These are phyloP conservation scores for Forsythia suspensa DNA, from an alignment of 257 asterid species.

Conservation along the genomic window DNA sequence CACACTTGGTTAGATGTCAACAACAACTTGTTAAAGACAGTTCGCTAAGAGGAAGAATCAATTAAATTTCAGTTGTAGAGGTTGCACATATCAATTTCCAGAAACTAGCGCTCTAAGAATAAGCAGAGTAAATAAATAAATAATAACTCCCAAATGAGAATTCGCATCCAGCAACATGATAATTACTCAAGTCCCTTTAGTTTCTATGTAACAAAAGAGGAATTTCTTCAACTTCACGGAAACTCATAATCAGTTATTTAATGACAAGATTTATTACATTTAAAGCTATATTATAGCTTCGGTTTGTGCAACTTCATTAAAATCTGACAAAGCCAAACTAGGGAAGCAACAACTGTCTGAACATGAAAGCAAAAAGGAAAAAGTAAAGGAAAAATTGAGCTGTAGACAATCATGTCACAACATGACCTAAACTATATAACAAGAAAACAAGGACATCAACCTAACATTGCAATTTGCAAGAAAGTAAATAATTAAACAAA, in stretches of 20 bases:
- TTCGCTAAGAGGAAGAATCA: not conserved
- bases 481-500: not conserved
- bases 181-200: not conserved
- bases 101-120: not conserved
- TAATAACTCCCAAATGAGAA: not conserved
- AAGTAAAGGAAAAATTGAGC: not conserved
- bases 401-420: not conserved
- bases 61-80: not conserved
- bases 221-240: not conserved
- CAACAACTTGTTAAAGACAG: not conserved
- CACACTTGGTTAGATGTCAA: not conserved
- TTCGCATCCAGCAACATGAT: not conserved
- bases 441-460: conserved; percentile 12
- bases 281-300: not conserved
- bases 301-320: conserved; percentile 3
- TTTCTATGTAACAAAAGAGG: not conserved
- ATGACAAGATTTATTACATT: not conserved
- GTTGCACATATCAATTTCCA: not conserved
- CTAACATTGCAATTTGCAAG: not conserved
- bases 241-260: not conserved
- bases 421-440: conserved; percentile 1
- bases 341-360: not conserved
- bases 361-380: not conserved
- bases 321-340: conserved; percentile 1
- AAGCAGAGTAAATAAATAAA: not conserved